Evolutionary conservation across 495 filamentous ascomycete genomes (phyloP), one percentile per base, ranked within the genome.

Genomic region (Lichenothelia convexa): DNA sequence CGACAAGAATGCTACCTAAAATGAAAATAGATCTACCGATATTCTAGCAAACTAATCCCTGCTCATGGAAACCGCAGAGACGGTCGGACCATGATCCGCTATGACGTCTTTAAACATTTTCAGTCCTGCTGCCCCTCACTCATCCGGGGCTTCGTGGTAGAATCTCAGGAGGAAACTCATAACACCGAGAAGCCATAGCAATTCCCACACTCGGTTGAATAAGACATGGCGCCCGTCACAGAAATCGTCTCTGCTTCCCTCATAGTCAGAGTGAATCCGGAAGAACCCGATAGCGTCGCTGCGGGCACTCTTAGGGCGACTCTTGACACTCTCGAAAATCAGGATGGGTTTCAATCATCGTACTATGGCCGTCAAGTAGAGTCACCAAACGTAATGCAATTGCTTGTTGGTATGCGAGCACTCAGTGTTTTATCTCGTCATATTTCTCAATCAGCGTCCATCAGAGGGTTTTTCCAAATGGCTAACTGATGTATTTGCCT

Each of bases 311-410:
- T 40, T 4, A 40, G 44, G 18, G 12, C 31, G 7, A 37, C 20
- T 24, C 31, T 40, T 33, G 34, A 40, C 23, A 44, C 38, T 12
- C 15, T 46, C 15, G 8, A 21, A 2, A 34, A 30, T 2, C 22
- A 41, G 23, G 43, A 48, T 30, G 46, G 46, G 26, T 32, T 35
- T 17, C 43, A 45, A 21, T 31, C 34, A 17, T 35, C 42, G n/a
- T 36, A 48, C 15, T 45, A 46, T 29, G 46, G 46, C 21, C 31
- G 18, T 4, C 33, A 39, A 11, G 18, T 48, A n/a, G 41, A 43
- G 29, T 33, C 18, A 9, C 35, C 34, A 24, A 39, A 19, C 9
- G 36, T 11, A 32, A 13, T 48, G 19, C 34, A 45, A 29, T 20
- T 48, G 29, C 20, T 44, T 5, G 36, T 47, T 35, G 31, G 44